Evolutionary conservation across 306 rosid species (phyloP).

Genomic region (Cajanus cajan): DNA sequence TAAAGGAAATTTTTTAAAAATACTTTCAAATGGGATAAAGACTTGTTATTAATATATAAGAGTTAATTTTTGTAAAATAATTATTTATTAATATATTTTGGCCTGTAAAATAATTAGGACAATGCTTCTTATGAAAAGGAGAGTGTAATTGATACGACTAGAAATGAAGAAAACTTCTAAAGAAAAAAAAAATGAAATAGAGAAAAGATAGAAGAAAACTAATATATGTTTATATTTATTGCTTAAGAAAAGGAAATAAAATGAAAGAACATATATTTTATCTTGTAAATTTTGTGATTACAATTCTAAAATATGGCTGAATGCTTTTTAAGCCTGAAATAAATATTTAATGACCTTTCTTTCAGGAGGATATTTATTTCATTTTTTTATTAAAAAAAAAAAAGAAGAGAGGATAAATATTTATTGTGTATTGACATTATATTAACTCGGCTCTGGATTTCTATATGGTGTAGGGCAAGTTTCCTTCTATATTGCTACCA

Average conservation of each 20-base stretch:
- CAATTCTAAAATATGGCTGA: background rate
- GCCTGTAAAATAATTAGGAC: no score
- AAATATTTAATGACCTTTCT: background rate
- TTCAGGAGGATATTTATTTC: background rate
- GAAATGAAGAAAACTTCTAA: no score
- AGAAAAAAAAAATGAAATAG: background rate
- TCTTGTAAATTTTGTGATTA: background rate
- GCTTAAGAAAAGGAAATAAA: background rate
- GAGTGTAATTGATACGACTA: no score
- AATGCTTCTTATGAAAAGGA: background rate
- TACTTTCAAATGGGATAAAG: no score
- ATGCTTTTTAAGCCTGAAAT: background rate
- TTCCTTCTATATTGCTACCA: constrained; percentile 57
- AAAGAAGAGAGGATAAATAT: no score
- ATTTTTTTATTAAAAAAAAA: no score
- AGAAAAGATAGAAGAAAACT: no score
- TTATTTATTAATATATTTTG: no score
- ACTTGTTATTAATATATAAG: no score
- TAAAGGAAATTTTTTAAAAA: no score
- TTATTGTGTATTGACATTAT: background rate
- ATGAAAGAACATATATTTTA: background rate
- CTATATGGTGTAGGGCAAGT: constrained; percentile 59
- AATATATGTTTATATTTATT: background rate
- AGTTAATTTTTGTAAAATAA: no score
- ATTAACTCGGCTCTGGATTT: background rate